Base-by-base conservation (phyloP, 2,329 filamentous ascomycete genomes). In the Trichoderma koningiopsis region DNA sequence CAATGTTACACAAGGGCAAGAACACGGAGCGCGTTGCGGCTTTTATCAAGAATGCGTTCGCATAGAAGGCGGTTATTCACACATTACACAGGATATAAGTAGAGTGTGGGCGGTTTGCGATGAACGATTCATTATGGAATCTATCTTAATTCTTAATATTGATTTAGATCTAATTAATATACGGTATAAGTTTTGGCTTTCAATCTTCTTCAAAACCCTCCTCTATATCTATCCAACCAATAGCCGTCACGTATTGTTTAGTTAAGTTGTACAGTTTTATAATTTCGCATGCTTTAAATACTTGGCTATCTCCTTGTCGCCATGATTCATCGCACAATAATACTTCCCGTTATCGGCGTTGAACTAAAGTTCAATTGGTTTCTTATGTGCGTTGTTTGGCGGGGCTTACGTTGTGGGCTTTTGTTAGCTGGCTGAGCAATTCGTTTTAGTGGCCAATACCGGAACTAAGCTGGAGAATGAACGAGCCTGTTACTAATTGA, bases 1-100 rank as follows among this genome's bases (percentile, higher is more conserved):
- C 86, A 27, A 92, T 92, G 90, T 92, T 93, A 89, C 43, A 22
- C 22, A 68, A 60, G 47, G 65, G 65, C 7, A 68, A 68, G 31
- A 68, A 68, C 47, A 68, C 65, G 3, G 33, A 68, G 35, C 65
- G 57, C 1, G 57, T 68, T 4, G 65, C 58, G 7, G 33, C 27
- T 22, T 68, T 68, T 27, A 60, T 68, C 13, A 68, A 61, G 65
- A 33, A 8, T 35, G 35, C 57, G 13, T 68, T 68, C 35, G 22
- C 13, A 31, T 64, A 55, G 40, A 10, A n/a, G 3, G 40, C 7
- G 6, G 2, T 43, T n/a, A n/a, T 33, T 49, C n/a, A 33, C n/a
- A 33, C 19, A 22, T 8, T 53, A 24, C 57, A 35, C 37, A 27
- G 40, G 16, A 40, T 11, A 66, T 29, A 49, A 52, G 53, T 14